Conservation (phyloP, 1,284 basidiomycete genomes). For the Ustilago shanxiensis region DNA sequence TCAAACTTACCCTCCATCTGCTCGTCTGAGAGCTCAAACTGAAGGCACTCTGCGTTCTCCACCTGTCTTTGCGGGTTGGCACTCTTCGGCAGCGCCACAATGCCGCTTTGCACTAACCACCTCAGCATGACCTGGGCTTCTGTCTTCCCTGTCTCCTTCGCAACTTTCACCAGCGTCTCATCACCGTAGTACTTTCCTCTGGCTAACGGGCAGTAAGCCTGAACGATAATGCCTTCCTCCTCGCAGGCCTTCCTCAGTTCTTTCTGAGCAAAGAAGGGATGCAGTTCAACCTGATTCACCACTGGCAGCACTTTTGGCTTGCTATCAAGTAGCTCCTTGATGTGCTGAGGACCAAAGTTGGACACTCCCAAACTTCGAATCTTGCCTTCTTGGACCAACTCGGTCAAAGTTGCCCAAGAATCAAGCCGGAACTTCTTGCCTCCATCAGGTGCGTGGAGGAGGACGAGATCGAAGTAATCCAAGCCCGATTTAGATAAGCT, state of each 20-base stretch:
- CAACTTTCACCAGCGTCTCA: conserved; percentile 46
- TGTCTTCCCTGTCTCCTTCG: conserved; percentile 75
- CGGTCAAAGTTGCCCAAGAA: conserved; percentile 58
- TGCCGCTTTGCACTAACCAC: conserved; percentile 78
- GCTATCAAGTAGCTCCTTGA: conserved; percentile 52
- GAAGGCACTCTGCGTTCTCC: conserved; percentile 79
- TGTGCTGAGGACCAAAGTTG: conserved; percentile 57
- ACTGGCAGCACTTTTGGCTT: conserved; percentile 54
- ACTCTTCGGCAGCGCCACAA: conserved; percentile 56
- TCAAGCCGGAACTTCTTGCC: conserved; percentile 70
- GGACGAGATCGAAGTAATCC: conserved; percentile 75
- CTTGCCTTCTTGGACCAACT: conserved; percentile 56
- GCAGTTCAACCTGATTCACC: conserved; percentile 62
- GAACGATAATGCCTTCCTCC: conserved; percentile 78
- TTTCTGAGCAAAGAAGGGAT: conserved; percentile 73
- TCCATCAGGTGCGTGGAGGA: conserved; percentile 58
- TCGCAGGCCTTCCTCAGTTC: conserved; percentile 79
- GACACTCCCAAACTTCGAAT: conserved; percentile 75
- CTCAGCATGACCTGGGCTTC: conserved; percentile 81
- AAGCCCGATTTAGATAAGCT: conserved; percentile 80
- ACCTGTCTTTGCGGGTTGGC: conserved; percentile 78
- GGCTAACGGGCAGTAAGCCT: conserved; percentile 88
- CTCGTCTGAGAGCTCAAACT: conserved; percentile 77
- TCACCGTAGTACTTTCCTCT: conserved; percentile 75
- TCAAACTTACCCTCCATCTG: conserved; percentile 74